phyloP scores from a whole-genome alignment of 179 eudicot species.

The Beta lomatogona region DNA sequence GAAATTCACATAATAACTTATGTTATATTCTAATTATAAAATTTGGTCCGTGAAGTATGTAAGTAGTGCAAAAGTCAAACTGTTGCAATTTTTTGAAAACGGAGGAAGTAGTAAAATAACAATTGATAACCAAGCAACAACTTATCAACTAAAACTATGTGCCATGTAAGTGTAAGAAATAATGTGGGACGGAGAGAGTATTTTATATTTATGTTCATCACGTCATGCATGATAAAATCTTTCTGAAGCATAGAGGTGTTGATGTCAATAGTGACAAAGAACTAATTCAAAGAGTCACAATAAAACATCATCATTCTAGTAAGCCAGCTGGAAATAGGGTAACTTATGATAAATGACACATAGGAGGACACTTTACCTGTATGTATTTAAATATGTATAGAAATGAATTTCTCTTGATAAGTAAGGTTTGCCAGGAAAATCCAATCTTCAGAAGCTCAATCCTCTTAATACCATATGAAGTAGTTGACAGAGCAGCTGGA shows the following conservation, averaged over 20 bases:
- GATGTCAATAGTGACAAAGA: neutral
- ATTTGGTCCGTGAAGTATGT: too few relatives aligned
- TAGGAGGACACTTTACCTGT: constrained; percentile 46
- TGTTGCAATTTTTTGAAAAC: too few relatives aligned
- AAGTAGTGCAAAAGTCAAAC: too few relatives aligned
- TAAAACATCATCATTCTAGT: neutral
- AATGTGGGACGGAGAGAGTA: too few relatives aligned
- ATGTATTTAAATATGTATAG: constrained; percentile 61
- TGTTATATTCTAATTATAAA: too few relatives aligned
- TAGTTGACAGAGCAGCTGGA: constrained; percentile 65
- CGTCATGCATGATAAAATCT: neutral
- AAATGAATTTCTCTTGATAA: constrained; percentile 61
- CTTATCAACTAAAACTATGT: too few relatives aligned
- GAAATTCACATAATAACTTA: too few relatives aligned
- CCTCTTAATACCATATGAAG: constrained; percentile 59
- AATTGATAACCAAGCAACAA: too few relatives aligned
- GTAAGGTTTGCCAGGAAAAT: constrained; percentile 71
- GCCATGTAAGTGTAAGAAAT: too few relatives aligned
- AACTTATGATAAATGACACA: neutral
- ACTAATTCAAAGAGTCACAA: neutral
- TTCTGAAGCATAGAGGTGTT: neutral
- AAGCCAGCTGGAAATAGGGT: neutral
- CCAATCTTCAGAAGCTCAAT: constrained; percentile 66
- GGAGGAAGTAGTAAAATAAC: too few relatives aligned
- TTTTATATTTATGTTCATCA: neutral